These are phyloP conservation scores for Sugiyamaella paludigena DNA, from an alignment of 1,139 yeast genomes.

Conservation along the genomic window DNA sequence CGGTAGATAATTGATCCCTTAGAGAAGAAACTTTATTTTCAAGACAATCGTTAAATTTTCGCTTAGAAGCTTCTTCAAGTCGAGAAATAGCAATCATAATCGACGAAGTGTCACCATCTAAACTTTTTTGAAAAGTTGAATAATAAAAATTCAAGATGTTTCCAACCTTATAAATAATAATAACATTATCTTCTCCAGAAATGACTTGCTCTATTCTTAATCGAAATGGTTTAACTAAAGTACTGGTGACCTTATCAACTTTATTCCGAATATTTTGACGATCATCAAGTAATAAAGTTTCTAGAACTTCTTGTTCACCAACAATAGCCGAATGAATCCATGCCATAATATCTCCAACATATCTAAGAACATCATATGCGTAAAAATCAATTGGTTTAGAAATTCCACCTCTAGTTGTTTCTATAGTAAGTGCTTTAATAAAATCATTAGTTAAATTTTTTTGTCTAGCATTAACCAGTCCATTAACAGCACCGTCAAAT, in stretches of 20 bases:
- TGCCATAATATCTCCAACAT: slow-evolving; percentile 84
- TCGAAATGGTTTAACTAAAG: slow-evolving; percentile 51
- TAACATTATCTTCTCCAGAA: slow-evolving; percentile 59
- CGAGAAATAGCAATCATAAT: slow-evolving; percentile 29
- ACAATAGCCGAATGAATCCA: slow-evolving; percentile 87
- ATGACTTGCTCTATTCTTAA: slow-evolving; percentile 63
- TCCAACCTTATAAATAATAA: slow-evolving; percentile 55
- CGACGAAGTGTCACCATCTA: slow-evolving; percentile 22
- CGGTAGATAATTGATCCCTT: slow-evolving; percentile 17
- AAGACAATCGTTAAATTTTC: slow-evolving; percentile 35
- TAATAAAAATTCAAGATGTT: slow-evolving; percentile 65
- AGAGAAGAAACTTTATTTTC: slow-evolving; percentile 27
- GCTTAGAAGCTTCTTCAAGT: slow-evolving; percentile 28
- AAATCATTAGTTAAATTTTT: slow-evolving; percentile 41
- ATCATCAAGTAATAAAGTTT: slow-evolving; percentile 47
- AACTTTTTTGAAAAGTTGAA: slow-evolving; percentile 58
- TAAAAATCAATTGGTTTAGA: slow-evolving; percentile 58
- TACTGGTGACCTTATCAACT: slow-evolving; percentile 47
- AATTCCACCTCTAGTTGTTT: slow-evolving; percentile 28
- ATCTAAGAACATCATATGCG: slow-evolving; percentile 79
- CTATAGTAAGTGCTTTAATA: slow-evolving; percentile 54
- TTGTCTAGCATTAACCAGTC: slow-evolving; percentile 35
- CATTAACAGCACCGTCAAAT: slow-evolving; percentile 36
- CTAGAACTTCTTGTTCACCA: slow-evolving; percentile 77
- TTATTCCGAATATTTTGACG: slow-evolving; percentile 33